phyloP scores from a whole-genome alignment of 495 filamentous ascomycete species.

The Trichodelitschia bisporula region DNA sequence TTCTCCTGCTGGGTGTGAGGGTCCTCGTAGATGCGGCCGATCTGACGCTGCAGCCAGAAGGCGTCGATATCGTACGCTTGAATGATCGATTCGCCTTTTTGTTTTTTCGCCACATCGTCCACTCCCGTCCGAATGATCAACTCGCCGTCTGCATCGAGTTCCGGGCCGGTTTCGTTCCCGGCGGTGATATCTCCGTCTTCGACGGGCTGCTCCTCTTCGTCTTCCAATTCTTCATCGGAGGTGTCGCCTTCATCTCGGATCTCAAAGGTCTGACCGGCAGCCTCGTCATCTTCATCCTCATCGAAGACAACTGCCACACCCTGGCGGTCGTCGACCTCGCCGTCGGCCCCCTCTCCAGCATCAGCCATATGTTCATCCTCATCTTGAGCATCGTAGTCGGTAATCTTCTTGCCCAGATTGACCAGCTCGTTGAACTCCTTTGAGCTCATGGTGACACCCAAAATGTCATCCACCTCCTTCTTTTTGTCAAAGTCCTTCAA shows the following conservation, averaged over 20 bases:
- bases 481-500: slow-evolving; percentile 98
- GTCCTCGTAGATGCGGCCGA: slow-evolving; percentile 68
- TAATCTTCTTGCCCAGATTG: slow-evolving; percentile 96
- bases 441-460: slow-evolving; percentile 55
- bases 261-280: slow-evolving; percentile 48
- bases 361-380: slow-evolving; percentile 76
- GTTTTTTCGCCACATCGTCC: slow-evolving; percentile 17
- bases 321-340: slow-evolving; percentile 69
- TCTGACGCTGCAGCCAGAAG: slow-evolving; percentile 88
- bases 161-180: slow-evolving; percentile 23
- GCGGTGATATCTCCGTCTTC: slow-evolving; percentile 27
- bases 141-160: slow-evolving; percentile 21
- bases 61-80: slow-evolving; percentile 79
- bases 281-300: slow-evolving; percentile 79
- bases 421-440: slow-evolving; percentile 95
- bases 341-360: slow-evolving; percentile 26
- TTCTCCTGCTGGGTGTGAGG: slow-evolving; percentile 80
- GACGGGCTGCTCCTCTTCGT: slow-evolving; percentile 26
- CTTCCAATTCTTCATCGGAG: slow-evolving; percentile 46
- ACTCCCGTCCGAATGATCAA: slow-evolving; percentile 55
- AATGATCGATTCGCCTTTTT: slow-evolving; percentile 36
- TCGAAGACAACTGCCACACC: slow-evolving; percentile 95
- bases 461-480: slow-evolving; percentile 82
- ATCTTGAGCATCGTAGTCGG: slow-evolving; percentile 92
- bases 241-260: slow-evolving; percentile 49